A percentile compares a stretch with the other conserved stretches of the same genome.
Evolutionary conservation across 2,329 filamentous ascomycete species (phyloP).

Genomic region (Chaetomium olivaceum): DNA sequence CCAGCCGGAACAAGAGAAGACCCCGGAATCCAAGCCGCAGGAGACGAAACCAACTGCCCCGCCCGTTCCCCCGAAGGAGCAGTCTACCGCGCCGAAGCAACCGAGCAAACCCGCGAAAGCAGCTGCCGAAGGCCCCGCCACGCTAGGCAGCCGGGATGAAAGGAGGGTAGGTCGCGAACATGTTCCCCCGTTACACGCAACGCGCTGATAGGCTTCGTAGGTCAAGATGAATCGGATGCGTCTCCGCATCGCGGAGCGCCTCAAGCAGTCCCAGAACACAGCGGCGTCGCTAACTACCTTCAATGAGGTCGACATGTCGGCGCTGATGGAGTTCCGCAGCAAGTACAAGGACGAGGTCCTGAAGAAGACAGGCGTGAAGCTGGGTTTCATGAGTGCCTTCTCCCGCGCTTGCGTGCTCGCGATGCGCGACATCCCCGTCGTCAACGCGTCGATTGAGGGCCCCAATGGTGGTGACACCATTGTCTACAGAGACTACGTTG

Average conservation of each 20-base stretch:
- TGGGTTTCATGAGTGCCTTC: slow-evolving; percentile 99
- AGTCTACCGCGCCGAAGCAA: slow-evolving; percentile 33
- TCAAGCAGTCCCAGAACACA: slow-evolving; percentile 99
- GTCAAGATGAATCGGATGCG: slow-evolving; percentile 99
- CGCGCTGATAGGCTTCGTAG: slow-evolving; percentile 45
- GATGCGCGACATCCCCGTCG: slow-evolving; percentile 90
- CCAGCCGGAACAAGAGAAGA: slow-evolving; percentile 46
- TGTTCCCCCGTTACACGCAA: neutral
- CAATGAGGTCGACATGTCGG: slow-evolving; percentile 99
- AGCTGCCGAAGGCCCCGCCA: slow-evolving; percentile 43
- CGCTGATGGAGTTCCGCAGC: slow-evolving; percentile 94
- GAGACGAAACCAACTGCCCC: slow-evolving; percentile 42
- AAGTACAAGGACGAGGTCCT: slow-evolving; percentile 95
- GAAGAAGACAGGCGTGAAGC: slow-evolving; percentile 95
- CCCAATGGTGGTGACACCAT: slow-evolving; percentile 95
- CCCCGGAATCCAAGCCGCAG: slow-evolving; percentile 42
- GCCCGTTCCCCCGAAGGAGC: slow-evolving; percentile 38
- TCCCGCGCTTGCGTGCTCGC: slow-evolving; percentile 85
- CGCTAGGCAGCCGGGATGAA: slow-evolving; percentile 78
- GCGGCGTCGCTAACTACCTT: slow-evolving; percentile 96
- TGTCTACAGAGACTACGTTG: slow-evolving; percentile 96
- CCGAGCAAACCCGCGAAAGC: slow-evolving; percentile 29
- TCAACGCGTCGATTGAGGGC: slow-evolving; percentile 97
- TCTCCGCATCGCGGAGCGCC: slow-evolving; percentile 90
- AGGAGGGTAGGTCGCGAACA: slow-evolving; percentile 64